Base-by-base conservation (phyloP, 352 stramenopile species). In the Sclerospora graminicola region DNA sequence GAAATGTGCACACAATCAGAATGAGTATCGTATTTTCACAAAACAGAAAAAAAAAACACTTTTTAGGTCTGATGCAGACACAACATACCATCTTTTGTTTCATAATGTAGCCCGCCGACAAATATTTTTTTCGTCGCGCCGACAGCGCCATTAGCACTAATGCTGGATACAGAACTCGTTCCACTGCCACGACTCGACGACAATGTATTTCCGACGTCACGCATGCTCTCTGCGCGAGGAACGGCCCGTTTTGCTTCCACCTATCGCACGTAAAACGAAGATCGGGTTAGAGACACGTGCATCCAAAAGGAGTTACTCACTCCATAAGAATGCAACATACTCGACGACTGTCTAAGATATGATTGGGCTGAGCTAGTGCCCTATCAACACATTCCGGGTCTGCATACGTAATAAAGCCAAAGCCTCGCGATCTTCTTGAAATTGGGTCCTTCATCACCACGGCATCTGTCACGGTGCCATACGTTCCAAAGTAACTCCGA, bases 371-470 rank as follows among this genome's bases (percentile, higher is more conserved):
- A 11, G 82, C 73, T 20, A 96, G 54, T n/a, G 84, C 86, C 54
- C 81, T 66, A 62, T 96, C 86, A 33, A 96, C 86, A 53, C 80
- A 94, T 11, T 54, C 49, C 3, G 83, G 72, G 43, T 95, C 84
- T 28, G 79, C 83, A 60, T 95, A 96, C 41, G 86, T 96, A 70
- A 96, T 95, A 61, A 96, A 96, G n/a, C 86, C 86, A 54, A 96
- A 96, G 32, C 86, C 86, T 38, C 86, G 68, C 28, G 84, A 95
- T 36, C 86, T 76, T 43, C 83, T 73, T 28, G 86, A 95, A 42
- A 96, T 94, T 44, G 82, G 80, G 43, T 96, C 86, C 55, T 95
- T 95, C 85, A 96, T 95, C 54, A 96, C 86, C 29, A 96, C 84
- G 4, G 86, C 86, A 62, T 96, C 86, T 4, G 84, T 95, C 34